Percentiles rank a stretch among this genome's conserved stretches.
Evolutionary conservation across 108 stramenopile genomes (phyloP).

Genomic region (Conticribra guillardii): DNA sequence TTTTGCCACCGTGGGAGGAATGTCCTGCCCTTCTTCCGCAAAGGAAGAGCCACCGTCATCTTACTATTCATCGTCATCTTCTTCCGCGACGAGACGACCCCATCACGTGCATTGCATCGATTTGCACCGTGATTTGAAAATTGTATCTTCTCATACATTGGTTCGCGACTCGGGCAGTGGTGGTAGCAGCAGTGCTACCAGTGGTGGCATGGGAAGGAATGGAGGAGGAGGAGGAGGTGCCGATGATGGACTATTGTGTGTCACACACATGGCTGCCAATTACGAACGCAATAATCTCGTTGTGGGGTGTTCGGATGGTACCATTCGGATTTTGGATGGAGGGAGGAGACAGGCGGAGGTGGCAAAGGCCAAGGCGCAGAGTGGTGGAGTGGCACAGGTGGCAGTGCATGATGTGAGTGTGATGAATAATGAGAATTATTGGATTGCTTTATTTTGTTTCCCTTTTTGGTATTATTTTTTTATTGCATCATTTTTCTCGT

Average conservation of each 20-base stretch:
- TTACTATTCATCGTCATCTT: neutral
- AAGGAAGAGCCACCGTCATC: neutral
- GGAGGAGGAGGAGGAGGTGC: conserved; percentile 17
- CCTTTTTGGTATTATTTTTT: neutral
- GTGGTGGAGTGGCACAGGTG: conserved; percentile 69
- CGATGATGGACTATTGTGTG: conserved; percentile 37
- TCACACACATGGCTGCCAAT: conserved; percentile 65
- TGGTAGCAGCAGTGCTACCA: no score
- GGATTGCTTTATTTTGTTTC: neutral
- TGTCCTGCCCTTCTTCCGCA: conserved; percentile 30
- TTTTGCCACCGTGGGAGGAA: conserved; percentile 68
- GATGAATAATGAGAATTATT: neutral
- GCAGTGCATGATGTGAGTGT: conserved; percentile 62
- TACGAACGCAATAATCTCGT: conserved; percentile 59
- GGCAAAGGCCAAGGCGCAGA: conserved; percentile 67
- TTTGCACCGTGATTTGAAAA: conserved; percentile 69
- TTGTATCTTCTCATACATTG: conserved; percentile 68
- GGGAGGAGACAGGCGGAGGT: conserved; percentile 56
- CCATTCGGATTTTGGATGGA: conserved; percentile 78
- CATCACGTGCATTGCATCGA: conserved; percentile 74
- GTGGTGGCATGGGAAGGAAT: no score
- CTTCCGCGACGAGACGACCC: neutral
- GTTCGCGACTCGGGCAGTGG: conserved; percentile 27
- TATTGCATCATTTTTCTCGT: conserved; percentile 2
- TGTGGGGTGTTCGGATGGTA: conserved; percentile 84